Evolutionary conservation across 768 basidiomycete species (phyloP).

Genomic region (Leccinum subgranulosum): DNA sequence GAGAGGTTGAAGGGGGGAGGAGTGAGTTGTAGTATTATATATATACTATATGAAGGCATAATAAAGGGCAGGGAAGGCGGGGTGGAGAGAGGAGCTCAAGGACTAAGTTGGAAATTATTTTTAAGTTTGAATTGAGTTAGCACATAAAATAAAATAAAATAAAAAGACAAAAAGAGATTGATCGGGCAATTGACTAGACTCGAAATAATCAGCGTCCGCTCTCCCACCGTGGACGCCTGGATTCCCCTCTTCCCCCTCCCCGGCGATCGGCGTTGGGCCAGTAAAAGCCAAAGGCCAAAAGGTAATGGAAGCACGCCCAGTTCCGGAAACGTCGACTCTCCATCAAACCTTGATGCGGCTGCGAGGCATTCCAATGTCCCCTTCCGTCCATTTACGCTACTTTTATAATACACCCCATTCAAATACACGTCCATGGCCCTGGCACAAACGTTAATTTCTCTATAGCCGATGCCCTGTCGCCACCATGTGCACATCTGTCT

Average conservation of each 20-base stretch:
- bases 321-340: constrained; percentile 2
- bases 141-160: constrained; percentile 7
- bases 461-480: constrained; percentile 5
- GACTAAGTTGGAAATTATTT: constrained; percentile 35
- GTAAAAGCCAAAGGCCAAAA: constrained; percentile 17
- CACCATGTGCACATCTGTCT: constrained; percentile 6
- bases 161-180: background rate
- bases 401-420: constrained; percentile 3
- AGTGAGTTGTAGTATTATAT: constrained; percentile 11
- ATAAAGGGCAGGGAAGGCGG: constrained; percentile 12
- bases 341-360: constrained; percentile 29
- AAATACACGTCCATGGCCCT: background rate
- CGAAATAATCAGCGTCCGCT: background rate
- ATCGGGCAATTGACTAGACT: constrained; percentile 18
- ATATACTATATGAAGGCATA: constrained; percentile 34
- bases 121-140: constrained; percentile 62
- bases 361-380: constrained; percentile 6
- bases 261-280: constrained; percentile 17
- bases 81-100: constrained; percentile 17
- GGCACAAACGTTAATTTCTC: constrained; percentile 19
- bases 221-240: background rate
- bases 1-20: constrained; percentile 22
- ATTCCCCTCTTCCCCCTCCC: background rate
- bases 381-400: constrained; percentile 7
- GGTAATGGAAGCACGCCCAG: constrained; percentile 14